Evolutionary conservation across 2,329 filamentous ascomycete genomes (phyloP).

Genomic region (Salinomyces thailandicus): DNA sequence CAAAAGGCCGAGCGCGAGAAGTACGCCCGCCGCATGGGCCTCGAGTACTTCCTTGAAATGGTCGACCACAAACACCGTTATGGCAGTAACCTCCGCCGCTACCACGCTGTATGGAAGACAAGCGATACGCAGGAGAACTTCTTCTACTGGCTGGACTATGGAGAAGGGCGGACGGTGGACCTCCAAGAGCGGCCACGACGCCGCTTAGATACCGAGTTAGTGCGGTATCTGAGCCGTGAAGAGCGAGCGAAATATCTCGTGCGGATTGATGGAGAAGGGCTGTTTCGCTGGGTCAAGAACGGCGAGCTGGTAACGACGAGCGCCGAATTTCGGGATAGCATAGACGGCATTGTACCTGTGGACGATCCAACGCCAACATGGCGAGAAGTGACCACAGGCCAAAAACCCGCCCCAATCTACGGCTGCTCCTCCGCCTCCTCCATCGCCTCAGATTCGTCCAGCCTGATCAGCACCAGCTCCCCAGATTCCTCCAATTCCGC

Average conservation of each 20-base stretch:
- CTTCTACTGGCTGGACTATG: conserved; percentile 87
- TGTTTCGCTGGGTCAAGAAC: conserved; percentile 81
- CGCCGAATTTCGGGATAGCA: conserved; percentile 64
- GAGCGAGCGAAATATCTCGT: conserved; percentile 75
- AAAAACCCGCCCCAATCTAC: conserved; percentile 12
- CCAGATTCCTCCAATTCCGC: conserved; percentile 55
- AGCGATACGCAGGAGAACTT: conserved; percentile 72
- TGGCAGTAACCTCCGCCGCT: conserved; percentile 68
- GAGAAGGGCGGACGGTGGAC: conserved; percentile 61
- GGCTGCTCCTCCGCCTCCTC: conserved; percentile 7
- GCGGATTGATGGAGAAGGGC: conserved; percentile 60
- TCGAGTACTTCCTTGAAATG: conserved; percentile 81
- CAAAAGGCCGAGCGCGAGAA: conserved; percentile 50
- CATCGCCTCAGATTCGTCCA: conserved; percentile 24
- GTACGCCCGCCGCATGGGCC: conserved; percentile 67
- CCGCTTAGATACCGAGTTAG: conserved; percentile 63
- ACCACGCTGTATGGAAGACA: conserved; percentile 76
- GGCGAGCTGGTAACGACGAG: conserved; percentile 66
- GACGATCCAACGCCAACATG: conserved; percentile 36
- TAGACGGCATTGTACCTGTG: conserved; percentile 48
- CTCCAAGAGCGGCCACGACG: conserved; percentile 63
- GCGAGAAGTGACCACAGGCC: conserved; percentile 27
- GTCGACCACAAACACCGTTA: conserved; percentile 65
- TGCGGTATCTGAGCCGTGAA: conserved; percentile 73
- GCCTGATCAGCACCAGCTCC: conserved; percentile 39